Evolutionary conservation across 768 basidiomycete genomes (phyloP).

Genomic region (Macrocybe gigantea): DNA sequence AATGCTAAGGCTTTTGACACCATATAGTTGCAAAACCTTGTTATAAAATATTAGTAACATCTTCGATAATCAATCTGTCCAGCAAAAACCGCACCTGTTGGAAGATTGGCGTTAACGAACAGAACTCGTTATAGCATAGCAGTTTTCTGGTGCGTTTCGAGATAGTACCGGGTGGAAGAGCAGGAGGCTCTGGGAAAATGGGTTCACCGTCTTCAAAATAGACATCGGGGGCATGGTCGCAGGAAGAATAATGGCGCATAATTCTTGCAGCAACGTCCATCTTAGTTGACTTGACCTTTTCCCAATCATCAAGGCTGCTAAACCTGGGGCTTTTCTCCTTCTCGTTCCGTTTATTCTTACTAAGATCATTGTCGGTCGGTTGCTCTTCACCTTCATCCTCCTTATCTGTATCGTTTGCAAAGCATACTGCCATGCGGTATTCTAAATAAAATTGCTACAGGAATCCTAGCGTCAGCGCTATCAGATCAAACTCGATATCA

Average conservation of each 20-base stretch:
- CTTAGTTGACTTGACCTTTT: constrained; percentile 10
- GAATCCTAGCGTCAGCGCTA: no score
- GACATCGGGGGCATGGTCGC: constrained; percentile 11
- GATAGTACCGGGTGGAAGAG: background rate
- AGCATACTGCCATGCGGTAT: constrained; percentile 5
- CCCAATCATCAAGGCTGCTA: constrained; percentile 9
- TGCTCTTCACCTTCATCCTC: no score
- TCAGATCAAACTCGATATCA: no score
- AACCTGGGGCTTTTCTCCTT: constrained; percentile 2
- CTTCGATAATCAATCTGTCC: no score
- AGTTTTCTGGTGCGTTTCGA: constrained; percentile 6
- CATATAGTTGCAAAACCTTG: constrained; percentile 6
- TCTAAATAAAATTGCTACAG: constrained; percentile 15
- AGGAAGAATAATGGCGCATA: constrained; percentile 4
- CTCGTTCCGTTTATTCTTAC: no score
- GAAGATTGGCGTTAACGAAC: constrained; percentile 10
- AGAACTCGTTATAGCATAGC: constrained; percentile 15
- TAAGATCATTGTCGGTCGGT: no score
- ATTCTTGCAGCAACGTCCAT: constrained; percentile 8
- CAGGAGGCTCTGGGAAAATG: constrained; percentile 6
- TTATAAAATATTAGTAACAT: background rate
- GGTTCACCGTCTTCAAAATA: constrained; percentile 10
- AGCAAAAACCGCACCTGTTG: constrained; percentile 13
- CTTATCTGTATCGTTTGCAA: no score
- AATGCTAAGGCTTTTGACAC: constrained; percentile 2